phyloP scores from a whole-genome alignment of 768 basidiomycete species.

The Phanerochaete sordida region DNA sequence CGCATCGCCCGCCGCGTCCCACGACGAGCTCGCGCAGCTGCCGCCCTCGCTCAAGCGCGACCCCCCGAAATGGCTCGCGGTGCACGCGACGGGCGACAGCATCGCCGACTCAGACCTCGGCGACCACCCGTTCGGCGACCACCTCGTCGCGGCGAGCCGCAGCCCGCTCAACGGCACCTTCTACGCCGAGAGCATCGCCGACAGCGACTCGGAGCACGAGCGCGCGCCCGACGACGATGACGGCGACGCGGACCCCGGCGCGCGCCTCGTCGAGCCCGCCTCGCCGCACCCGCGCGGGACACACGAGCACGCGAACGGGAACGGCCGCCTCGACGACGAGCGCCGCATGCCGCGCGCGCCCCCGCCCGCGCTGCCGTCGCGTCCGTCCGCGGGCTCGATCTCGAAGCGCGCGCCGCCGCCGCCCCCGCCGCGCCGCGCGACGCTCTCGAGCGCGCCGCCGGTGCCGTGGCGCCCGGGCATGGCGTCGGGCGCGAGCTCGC shows the following conservation, averaged over 20 bases:
- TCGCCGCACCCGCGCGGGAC: neutral
- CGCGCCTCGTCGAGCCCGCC: slow-evolving; percentile 15
- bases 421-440: slow-evolving; percentile 7
- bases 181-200: slow-evolving; percentile 41
- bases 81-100: slow-evolving; percentile 2
- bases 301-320: neutral
- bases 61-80: neutral
- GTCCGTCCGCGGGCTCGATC: neutral
- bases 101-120: slow-evolving; percentile 32
- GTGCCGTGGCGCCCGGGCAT: neutral
- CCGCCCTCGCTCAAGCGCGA: neutral
- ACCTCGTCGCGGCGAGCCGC: slow-evolving; percentile 37
- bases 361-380: slow-evolving; percentile 15
- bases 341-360: slow-evolving; percentile 10
- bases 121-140: slow-evolving; percentile 45
- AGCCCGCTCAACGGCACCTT: slow-evolving; percentile 45
- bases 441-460: neutral
- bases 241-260: slow-evolving; percentile 28
- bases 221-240: slow-evolving; percentile 33
- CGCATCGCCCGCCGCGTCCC: neutral
- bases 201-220: slow-evolving; percentile 27
- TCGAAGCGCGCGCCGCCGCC: neutral
- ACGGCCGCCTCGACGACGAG: slow-evolving; percentile 14
- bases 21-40: neutral
- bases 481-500: too few relatives aligned